These are phyloP conservation scores for Saccharomycopsis sp. DNA, from an alignment of 805 yeast species.

Conservation along the genomic window DNA sequence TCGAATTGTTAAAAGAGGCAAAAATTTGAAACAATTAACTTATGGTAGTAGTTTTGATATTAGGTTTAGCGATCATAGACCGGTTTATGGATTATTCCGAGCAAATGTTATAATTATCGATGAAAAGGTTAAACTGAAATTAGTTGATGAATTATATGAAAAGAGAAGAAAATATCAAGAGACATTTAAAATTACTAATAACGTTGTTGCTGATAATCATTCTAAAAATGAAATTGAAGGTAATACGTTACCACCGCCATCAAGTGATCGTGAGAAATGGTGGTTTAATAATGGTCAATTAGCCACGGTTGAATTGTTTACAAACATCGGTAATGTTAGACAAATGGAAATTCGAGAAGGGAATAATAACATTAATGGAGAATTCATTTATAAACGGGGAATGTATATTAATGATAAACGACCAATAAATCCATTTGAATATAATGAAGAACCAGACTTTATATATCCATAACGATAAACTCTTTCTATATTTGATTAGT, in stretches of 20 bases:
- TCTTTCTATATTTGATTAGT: no score
- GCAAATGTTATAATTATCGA: constrained; percentile 62
- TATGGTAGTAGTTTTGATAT: constrained; percentile 56
- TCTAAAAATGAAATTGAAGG: constrained; percentile 29
- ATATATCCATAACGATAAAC: constrained; percentile 24
- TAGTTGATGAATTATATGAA: constrained; percentile 53
- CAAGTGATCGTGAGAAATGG: constrained; percentile 79
- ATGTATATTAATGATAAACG: constrained; percentile 60
- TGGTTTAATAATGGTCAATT: constrained; percentile 79
- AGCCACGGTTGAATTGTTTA: constrained; percentile 55
- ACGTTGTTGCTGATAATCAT: constrained; percentile 32
- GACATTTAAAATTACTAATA: constrained; percentile 41
- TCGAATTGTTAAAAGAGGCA: constrained; percentile 63
- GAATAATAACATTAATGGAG: constrained; percentile 27
- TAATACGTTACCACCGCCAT: constrained; percentile 74
- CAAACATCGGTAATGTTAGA: constrained; percentile 22
- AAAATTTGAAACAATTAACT: constrained; percentile 46
- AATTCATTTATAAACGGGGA: constrained; percentile 24
- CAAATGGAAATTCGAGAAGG: neutral
- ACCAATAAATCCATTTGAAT: constrained; percentile 67
- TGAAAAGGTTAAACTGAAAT: constrained; percentile 40
- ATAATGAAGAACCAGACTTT: constrained; percentile 47
- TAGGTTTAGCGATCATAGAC: constrained; percentile 81
- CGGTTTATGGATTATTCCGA: constrained; percentile 68
- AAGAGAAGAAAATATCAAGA: constrained; percentile 39